A percentile compares a stretch with the other conserved stretches of the same genome.
These are phyloP conservation scores for Neopestalotiopsis sp. DNA, from an alignment of 2,329 filamentous ascomycete species.

Conservation along the genomic window DNA sequence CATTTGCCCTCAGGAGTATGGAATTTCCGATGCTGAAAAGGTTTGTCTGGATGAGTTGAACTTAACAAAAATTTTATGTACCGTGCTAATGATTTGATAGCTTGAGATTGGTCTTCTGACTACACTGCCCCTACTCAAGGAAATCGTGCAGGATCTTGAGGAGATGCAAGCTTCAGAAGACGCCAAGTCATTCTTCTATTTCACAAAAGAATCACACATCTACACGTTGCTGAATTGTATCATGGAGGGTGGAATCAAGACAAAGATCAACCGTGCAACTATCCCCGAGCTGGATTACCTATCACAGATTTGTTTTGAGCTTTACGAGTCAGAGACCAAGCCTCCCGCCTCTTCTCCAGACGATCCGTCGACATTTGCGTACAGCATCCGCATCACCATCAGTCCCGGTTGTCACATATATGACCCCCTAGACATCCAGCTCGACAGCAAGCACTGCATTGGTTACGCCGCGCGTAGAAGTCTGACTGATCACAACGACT, in stretches of 20 bases:
- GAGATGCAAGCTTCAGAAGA: constrained; percentile 91
- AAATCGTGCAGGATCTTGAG: constrained; percentile 96
- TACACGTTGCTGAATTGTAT: constrained; percentile 98
- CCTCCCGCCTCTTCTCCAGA: constrained; percentile 46
- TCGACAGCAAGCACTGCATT: constrained; percentile 96
- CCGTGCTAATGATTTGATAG: constrained; percentile 33
- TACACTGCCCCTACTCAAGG: constrained; percentile 89
- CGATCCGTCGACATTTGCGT: constrained; percentile 80
- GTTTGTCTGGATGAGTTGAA: constrained; percentile 28
- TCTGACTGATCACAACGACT: constrained; percentile 88
- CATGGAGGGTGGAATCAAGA: constrained; percentile 93
- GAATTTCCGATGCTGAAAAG: constrained; percentile 93
- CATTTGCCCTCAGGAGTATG: constrained; percentile 97
- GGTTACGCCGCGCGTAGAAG: constrained; percentile 90
- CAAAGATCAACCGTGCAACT: constrained; percentile 92
- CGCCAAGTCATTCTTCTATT: constrained; percentile 97
- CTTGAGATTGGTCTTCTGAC: constrained; percentile 97
- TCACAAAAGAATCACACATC: constrained; percentile 98
- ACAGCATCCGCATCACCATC: constrained; percentile 95
- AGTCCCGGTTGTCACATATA: constrained; percentile 96
- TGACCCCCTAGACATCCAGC: constrained; percentile 93
- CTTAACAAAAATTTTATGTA: background rate
- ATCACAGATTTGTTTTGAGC: constrained; percentile 95
- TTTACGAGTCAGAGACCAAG: constrained; percentile 92
- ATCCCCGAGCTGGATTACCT: constrained; percentile 98